Evolutionary conservation across 2,329 filamentous ascomycete species (phyloP).

Genomic region (Elsinoe necatrix): DNA sequence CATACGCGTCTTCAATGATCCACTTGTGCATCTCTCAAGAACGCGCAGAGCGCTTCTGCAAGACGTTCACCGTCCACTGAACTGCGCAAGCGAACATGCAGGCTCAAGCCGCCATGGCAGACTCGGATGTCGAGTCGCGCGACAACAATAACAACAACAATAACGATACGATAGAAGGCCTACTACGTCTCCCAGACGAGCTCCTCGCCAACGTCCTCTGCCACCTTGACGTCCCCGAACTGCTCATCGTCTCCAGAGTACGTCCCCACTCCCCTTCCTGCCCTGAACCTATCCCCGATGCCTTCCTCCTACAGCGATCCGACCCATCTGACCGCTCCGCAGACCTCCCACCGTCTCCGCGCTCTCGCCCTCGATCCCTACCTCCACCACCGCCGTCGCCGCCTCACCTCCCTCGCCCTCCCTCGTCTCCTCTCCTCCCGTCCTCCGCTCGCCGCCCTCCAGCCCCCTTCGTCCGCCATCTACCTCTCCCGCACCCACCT

Average conservation of each 20-base stretch:
- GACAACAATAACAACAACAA: neutral
- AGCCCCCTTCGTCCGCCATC: constrained; percentile 56
- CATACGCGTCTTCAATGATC: neutral
- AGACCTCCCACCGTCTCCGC: constrained; percentile 57
- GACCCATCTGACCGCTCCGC: no score
- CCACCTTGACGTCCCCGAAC: constrained; percentile 40
- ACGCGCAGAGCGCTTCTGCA: constrained; percentile 10
- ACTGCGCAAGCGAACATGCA: neutral
- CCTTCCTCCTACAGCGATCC: no score
- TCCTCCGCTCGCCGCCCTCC: constrained; percentile 50
- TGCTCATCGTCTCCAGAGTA: constrained; percentile 37
- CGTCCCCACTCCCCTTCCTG: neutral
- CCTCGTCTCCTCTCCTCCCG: constrained; percentile 49
- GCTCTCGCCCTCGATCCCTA: constrained; percentile 56
- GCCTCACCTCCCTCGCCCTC: constrained; percentile 47
- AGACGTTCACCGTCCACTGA: constrained; percentile 6
- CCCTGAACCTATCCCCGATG: neutral
- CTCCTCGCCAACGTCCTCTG: constrained; percentile 38
- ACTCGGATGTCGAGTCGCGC: neutral
- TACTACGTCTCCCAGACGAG: constrained; percentile 32
- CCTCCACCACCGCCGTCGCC: constrained; percentile 55
- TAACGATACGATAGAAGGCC: neutral
- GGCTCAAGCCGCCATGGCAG: neutral
- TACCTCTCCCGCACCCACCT: constrained; percentile 59
- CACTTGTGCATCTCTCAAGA: neutral